Conservation (phyloP, 2,329 filamentous ascomycete genomes). For the Botrytis tulipae region DNA sequence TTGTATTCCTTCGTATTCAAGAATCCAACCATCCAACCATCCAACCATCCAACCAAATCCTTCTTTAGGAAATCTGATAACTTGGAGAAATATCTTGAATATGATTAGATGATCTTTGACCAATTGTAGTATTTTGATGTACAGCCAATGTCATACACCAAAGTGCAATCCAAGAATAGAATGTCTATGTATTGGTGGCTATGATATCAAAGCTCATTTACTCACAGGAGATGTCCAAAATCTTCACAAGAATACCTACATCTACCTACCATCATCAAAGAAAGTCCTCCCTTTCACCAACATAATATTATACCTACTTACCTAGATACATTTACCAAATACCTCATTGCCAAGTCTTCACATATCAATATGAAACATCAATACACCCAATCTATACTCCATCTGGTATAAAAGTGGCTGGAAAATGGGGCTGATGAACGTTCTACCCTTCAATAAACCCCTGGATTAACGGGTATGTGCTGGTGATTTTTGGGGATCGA, state of each 20-base stretch:
- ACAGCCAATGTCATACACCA: neutral
- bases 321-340: neutral
- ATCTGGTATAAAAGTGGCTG: neutral
- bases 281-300: neutral
- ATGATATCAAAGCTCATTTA: neutral
- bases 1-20: slow-evolving; percentile 7
- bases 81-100: neutral
- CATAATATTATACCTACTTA: neutral
- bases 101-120: neutral
- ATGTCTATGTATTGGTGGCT: neutral
- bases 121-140: neutral
- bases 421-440: slow-evolving; percentile 4
- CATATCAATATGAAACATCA: neutral
- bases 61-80: neutral
- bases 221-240: neutral
- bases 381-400: too few species aligned
- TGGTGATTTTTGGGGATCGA: neutral
- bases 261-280: neutral
- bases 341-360: neutral
- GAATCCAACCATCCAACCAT: neutral
- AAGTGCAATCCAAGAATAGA: neutral
- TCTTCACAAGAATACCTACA: neutral
- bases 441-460: neutral
- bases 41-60: neutral
- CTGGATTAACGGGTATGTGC: neutral